Evolutionary conservation across 2,329 filamentous ascomycete species (phyloP).

Genomic region (Stagonosporopsis chrysanthemi): DNA sequence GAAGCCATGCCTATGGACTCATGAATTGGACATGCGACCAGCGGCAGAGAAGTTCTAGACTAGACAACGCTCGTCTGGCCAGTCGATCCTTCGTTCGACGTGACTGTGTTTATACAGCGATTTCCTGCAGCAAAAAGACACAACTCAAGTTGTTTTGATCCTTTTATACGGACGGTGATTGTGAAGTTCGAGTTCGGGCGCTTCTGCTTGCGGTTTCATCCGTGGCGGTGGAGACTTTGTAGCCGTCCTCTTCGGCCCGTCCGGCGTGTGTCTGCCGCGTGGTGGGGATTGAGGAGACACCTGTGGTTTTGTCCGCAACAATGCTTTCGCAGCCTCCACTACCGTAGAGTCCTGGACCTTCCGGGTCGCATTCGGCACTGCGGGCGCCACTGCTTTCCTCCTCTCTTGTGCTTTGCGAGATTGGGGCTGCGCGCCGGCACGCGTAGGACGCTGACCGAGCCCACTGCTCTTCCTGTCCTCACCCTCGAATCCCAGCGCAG

Average conservation of each 20-base stretch:
- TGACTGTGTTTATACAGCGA: neutral
- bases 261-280: neutral
- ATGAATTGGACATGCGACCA: constrained; percentile 61
- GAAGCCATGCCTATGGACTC: constrained; percentile 59
- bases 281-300: neutral
- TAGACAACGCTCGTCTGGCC: neutral
- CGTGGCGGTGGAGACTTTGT: neutral
- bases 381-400: neutral
- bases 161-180: neutral
- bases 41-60: constrained; percentile 58
- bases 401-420: neutral
- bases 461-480: constrained; percentile 7
- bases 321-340: neutral
- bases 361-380: neutral
- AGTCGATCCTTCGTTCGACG: neutral
- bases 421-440: neutral
- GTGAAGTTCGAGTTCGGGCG: neutral
- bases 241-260: neutral
- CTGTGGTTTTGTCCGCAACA: neutral
- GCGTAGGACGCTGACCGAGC: neutral
- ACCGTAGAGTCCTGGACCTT: neutral
- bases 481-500: neutral
- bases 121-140: neutral
- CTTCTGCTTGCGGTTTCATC: constrained; percentile 2
- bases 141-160: neutral